phyloP scores from a whole-genome alignment of 306 rosid genomes.

The Dalbergia cochinchinensis region DNA sequence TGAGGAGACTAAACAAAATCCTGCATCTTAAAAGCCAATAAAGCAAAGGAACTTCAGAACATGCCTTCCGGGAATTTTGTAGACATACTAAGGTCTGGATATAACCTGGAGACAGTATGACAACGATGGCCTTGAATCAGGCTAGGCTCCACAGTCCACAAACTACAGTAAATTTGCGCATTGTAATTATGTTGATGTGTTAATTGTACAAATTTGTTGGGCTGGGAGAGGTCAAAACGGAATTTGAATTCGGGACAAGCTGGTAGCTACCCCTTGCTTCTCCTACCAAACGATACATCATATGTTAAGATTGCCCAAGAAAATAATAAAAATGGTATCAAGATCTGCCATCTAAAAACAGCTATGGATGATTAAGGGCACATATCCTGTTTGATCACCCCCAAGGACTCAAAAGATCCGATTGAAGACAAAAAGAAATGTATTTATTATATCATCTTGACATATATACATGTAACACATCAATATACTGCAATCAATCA shows the following conservation, averaged over 20 bases:
- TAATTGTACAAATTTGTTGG: constrained; percentile 24
- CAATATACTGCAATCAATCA: constrained; percentile 50
- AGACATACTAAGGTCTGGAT: constrained; percentile 17
- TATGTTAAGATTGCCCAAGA: too few relatives aligned
- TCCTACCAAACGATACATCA: background rate
- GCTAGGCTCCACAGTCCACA: constrained; percentile 43
- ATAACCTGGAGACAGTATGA: constrained; percentile 43
- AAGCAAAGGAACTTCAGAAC: constrained; percentile 43
- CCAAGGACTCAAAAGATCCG: background rate
- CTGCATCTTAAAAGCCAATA: constrained; percentile 53
- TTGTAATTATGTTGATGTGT: constrained; percentile 18
- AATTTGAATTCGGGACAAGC: background rate
- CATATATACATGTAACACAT: constrained; percentile 48
- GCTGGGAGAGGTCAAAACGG: background rate
- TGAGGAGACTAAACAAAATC: constrained; percentile 10
- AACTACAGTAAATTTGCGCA: constrained; percentile 12
- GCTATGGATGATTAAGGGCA: too few relatives aligned
- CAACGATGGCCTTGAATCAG: constrained; percentile 41
- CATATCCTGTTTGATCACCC: too few relatives aligned
- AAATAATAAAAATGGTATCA: too few relatives aligned
- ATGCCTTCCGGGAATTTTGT: constrained; percentile 45
- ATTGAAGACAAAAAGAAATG: constrained; percentile 45
- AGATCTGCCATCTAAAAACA: too few relatives aligned
- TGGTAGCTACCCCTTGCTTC: constrained; percentile 4
- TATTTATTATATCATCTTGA: constrained; percentile 41